These are phyloP conservation scores for Echites panduratus DNA, from an alignment of 257 asterid species.

Conservation along the genomic window DNA sequence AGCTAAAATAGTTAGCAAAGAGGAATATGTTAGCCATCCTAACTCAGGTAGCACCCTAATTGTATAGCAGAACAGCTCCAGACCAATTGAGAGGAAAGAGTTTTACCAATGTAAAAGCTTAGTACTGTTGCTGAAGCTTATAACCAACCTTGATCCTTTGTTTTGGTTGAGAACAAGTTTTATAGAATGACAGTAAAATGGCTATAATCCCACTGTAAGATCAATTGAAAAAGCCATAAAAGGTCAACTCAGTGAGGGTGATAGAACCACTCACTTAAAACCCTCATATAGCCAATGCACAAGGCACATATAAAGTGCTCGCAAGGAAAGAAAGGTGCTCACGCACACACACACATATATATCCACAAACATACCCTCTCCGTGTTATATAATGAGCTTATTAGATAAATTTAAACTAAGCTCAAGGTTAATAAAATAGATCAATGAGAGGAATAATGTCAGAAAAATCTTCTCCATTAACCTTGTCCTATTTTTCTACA, in stretches of 20 bases:
- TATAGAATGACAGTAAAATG: neutral
- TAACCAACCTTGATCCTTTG: neutral
- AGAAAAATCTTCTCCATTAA: too few species aligned
- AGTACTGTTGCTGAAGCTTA: neutral
- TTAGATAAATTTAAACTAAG: too few species aligned
- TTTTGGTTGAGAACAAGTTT: neutral
- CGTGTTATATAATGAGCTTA: too few species aligned
- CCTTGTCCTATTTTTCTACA: too few species aligned
- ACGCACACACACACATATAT: too few species aligned
- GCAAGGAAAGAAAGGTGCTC: too few species aligned
- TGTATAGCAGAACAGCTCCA: neutral
- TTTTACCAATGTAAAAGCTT: neutral
- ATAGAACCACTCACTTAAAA: too few species aligned
- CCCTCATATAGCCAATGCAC: too few species aligned
- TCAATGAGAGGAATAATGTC: neutral
- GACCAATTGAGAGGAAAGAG: neutral
- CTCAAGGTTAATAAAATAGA: neutral
- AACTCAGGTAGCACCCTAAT: neutral
- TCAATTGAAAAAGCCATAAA: neutral
- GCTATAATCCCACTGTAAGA: neutral
- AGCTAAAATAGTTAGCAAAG: neutral
- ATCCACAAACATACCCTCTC: too few species aligned
- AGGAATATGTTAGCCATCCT: neutral
- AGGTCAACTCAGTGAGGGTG: neutral
- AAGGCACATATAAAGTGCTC: too few species aligned